These are phyloP conservation scores for Xylaria longipes DNA, from an alignment of 495 filamentous ascomycete genomes.

Conservation along the genomic window DNA sequence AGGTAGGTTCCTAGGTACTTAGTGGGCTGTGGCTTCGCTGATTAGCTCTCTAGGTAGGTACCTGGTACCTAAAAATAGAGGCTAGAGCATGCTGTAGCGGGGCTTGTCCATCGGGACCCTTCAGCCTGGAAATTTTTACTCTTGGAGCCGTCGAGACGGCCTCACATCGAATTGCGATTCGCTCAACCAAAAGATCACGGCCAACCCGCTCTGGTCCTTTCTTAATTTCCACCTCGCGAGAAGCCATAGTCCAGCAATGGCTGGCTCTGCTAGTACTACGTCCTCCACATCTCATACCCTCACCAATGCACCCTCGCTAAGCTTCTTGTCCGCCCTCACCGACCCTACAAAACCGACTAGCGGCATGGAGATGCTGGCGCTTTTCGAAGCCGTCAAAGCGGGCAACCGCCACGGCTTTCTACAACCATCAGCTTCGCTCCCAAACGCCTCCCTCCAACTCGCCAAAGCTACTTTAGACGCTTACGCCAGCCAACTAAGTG, in stretches of 20 bases:
- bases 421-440: constrained; percentile 67
- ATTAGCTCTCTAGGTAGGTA: background rate
- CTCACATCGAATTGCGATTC: constrained; percentile 16
- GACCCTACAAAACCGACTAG: constrained; percentile 41
- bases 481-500: constrained; percentile 71
- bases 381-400: constrained; percentile 55
- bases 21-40: background rate
- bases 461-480: constrained; percentile 80
- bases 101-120: constrained; percentile 15
- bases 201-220: background rate
- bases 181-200: constrained; percentile 15
- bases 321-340: constrained; percentile 36
- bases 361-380: constrained; percentile 47
- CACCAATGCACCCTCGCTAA: constrained; percentile 48
- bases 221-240: background rate
- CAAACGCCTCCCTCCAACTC: constrained; percentile 67
- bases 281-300: constrained; percentile 64
- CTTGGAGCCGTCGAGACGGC: constrained; percentile 15
- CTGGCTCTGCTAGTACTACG: constrained; percentile 52
- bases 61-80: background rate
- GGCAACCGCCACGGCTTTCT: constrained; percentile 69
- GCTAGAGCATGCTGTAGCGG: constrained; percentile 6
- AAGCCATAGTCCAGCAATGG: constrained; percentile 45
- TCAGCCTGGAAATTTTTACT: constrained; percentile 37
- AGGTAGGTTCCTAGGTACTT: too few relatives aligned